These are phyloP conservation scores for Leucocoprinus birnbaumii DNA, from an alignment of 768 basidiomycete species.

Conservation along the genomic window DNA sequence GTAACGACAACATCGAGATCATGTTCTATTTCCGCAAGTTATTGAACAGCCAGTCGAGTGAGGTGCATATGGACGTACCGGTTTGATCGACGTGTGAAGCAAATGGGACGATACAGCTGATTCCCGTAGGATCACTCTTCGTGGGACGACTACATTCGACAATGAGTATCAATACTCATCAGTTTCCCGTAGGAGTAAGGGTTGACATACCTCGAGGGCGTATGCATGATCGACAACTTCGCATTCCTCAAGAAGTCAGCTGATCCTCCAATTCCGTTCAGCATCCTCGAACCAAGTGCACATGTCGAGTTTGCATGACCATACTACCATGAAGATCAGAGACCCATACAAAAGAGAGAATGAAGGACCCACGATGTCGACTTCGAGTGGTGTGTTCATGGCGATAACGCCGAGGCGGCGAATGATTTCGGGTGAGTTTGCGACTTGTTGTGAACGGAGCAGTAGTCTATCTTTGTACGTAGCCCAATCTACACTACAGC, in stretches of 20 bases:
- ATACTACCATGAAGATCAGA: constrained; percentile 24
- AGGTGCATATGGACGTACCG: constrained; percentile 24
- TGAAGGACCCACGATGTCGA: constrained; percentile 37
- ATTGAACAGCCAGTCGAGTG: neutral
- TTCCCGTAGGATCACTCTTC: constrained; percentile 46
- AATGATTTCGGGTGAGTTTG: constrained; percentile 48
- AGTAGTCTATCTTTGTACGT: constrained; percentile 44
- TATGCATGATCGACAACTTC: constrained; percentile 50
- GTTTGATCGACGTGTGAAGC: constrained; percentile 47
- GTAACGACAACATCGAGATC: constrained; percentile 46
- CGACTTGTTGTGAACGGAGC: constrained; percentile 47
- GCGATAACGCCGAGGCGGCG: constrained; percentile 46
- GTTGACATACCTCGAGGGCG: constrained; percentile 34
- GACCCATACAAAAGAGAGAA: neutral
- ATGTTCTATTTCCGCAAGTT: constrained; percentile 29
- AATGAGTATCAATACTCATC: neutral
- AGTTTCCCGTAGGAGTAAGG: neutral
- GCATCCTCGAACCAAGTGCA: constrained; percentile 47
- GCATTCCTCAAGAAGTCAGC: constrained; percentile 48
- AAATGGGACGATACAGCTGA: constrained; percentile 48
- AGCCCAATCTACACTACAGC: constrained; percentile 32
- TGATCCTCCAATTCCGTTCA: constrained; percentile 47
- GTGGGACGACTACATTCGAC: constrained; percentile 32
- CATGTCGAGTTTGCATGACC: constrained; percentile 51
- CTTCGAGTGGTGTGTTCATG: constrained; percentile 50